Base-by-base conservation (phyloP, 768 basidiomycete species). In the Kockovaella imperatae region DNA sequence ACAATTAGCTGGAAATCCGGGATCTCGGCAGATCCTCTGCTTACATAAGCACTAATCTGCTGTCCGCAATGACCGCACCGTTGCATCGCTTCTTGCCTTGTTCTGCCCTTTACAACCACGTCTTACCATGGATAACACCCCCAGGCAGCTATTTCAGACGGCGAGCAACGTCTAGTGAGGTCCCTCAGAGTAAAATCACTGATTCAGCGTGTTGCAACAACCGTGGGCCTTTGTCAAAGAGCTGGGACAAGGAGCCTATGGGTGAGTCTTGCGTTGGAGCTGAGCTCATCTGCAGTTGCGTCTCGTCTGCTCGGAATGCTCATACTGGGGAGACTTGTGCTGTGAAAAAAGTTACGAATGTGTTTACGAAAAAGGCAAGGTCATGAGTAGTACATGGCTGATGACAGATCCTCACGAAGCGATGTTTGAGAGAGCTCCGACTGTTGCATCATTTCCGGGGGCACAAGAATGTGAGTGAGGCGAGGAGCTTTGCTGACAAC, bases 401-500 rank as follows among this genome's bases (percentile, higher is more conserved):
- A 57, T 17, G 6, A 24, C 36, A 60, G 64, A 97, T 97, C 70
- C 75, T 97, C 60, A 96, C 93, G 42, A 99, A 99, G 73, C 78
- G 95, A 71, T 97, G 93, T 69, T 72, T 97, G 70, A 76, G 95
- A 39, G 95, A 99, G 75, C 87, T 99, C 73, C 70, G 75, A 68
- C 77, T 99, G 34, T 73, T 99, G 30, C 90, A 93, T 72, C 95
- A 99, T 73, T 99, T 99, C 75, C 81, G 95, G 60, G 90, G 93
- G 4, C 95, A 99, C 76, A 99, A 99, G 76, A 99, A 99, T 68
- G 91, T 96, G 38, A 47, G 80, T 53, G 15, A 8, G 30, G 14
- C 5, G n/a, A 15, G 6, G 10, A 28, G 3, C 24, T 30, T 14
- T 26, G 48, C 45, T 46, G 34, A 46, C 21, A 32, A 30, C 30